These are phyloP conservation scores for Boletus tomentosulus DNA, from an alignment of 768 basidiomycete genomes.

Conservation along the genomic window DNA sequence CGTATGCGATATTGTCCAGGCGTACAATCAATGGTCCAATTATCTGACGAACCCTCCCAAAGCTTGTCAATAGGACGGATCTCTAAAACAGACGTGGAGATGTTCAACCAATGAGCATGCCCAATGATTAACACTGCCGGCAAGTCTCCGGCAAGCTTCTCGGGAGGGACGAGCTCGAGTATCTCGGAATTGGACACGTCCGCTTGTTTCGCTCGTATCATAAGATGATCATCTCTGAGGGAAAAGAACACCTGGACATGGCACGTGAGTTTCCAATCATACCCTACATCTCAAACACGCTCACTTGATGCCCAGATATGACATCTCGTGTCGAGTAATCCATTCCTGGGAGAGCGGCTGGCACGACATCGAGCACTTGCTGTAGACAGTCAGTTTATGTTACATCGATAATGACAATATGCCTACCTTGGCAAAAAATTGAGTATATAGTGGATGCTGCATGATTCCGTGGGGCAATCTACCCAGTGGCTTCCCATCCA, in stretches of 20 bases:
- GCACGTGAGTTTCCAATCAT: not conserved
- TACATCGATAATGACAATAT: not conserved
- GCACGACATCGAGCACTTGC: conserved; percentile 20
- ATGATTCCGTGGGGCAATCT: conserved; percentile 27
- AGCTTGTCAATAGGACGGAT: conserved; percentile 15
- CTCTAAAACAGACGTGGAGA: conserved; percentile 18
- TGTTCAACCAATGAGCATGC: conserved; percentile 27
- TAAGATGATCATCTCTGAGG: conserved; percentile 5
- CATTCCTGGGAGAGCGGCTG: conserved; percentile 23
- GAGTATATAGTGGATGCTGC: conserved; percentile 15
- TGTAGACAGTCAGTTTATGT: conserved; percentile 2
- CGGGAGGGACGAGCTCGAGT: conserved; percentile 18
- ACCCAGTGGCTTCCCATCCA: conserved; percentile 41
- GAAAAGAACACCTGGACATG: conserved; percentile 21
- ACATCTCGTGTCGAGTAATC: conserved; percentile 19
- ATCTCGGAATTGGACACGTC: not conserved
- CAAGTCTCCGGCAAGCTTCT: conserved; percentile 17
- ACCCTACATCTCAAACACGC: not conserved
- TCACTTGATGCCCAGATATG: conserved; percentile 17
- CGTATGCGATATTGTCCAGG: conserved; percentile 1
- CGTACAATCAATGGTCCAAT: conserved; percentile 20
- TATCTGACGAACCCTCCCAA: conserved; percentile 16
- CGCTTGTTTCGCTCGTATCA: conserved; percentile 13
- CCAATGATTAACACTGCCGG: not conserved
- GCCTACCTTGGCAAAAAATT: conserved; percentile 19